Conservation (phyloP, 1,284 basidiomycete genomes). For the Exobasidium rhododendri region DNA sequence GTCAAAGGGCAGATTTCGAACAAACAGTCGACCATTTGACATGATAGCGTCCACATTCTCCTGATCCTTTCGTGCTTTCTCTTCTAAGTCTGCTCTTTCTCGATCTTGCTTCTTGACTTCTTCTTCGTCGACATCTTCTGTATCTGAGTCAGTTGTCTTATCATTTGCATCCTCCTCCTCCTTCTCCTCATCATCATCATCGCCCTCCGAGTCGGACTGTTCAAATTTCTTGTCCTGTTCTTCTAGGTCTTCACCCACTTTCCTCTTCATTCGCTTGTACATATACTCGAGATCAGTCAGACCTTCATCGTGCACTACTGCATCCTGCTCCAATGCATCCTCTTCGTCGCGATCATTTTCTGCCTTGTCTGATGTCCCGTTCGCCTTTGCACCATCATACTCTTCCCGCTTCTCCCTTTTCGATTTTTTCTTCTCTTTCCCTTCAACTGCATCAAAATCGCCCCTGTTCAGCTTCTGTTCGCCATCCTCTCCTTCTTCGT, state of each 20-base stretch:
- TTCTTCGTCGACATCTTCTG: constrained; percentile 20
- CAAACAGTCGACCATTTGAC: constrained; percentile 76
- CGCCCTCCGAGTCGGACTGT: constrained; percentile 34
- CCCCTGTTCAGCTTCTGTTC: constrained; percentile 9
- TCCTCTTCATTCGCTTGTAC: constrained; percentile 55
- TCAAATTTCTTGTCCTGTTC: constrained; percentile 31
- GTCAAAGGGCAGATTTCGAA: constrained; percentile 84
- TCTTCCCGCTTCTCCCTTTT: constrained; percentile 13
- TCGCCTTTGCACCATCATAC: constrained; percentile 1
- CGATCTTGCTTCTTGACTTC: constrained; percentile 26
- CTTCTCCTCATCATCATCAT: background rate
- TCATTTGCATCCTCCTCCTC: constrained; percentile 24
- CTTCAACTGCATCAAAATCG: constrained; percentile 22
- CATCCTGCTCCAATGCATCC: constrained; percentile 18
- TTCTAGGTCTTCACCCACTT: constrained; percentile 26
- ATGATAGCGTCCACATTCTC: constrained; percentile 64
- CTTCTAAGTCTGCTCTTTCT: constrained; percentile 27
- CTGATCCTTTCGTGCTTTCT: constrained; percentile 32
- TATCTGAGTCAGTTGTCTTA: constrained; percentile 15
- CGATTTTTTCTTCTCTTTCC: constrained; percentile 24
- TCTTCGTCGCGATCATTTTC: constrained; percentile 9
- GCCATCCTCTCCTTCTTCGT: constrained; percentile 32
- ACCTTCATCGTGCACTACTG: constrained; percentile 37
- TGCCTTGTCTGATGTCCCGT: constrained; percentile 24
- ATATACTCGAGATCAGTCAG: constrained; percentile 56